Percentiles rank a stretch among this genome's conserved stretches.
These are phyloP conservation scores for Echinosophora koreensis DNA, from an alignment of 306 rosid species.

Conservation along the genomic window DNA sequence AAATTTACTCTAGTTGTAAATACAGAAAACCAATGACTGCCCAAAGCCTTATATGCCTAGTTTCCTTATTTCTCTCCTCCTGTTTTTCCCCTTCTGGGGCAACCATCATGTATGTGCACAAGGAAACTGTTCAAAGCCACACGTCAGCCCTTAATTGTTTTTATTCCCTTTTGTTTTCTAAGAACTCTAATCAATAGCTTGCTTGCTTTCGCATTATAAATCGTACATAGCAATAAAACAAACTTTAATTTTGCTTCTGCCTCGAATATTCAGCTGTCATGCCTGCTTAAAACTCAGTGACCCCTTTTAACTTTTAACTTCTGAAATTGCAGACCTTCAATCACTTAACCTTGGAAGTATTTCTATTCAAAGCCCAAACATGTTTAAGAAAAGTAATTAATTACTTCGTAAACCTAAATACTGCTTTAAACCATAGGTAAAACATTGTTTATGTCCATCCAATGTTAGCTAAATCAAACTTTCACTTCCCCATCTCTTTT, in stretches of 20 bases:
- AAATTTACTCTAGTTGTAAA: not conserved
- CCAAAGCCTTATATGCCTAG: not conserved
- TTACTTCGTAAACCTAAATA: not conserved
- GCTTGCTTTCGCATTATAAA: constrained; percentile 9
- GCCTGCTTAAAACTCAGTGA: not conserved
- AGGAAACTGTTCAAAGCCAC: constrained; percentile 1
- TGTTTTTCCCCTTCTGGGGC: not conserved
- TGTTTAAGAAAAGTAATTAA: no score
- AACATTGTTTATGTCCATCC: no score
- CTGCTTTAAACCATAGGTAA: not conserved
- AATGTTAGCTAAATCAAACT: no score
- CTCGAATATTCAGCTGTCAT: not conserved
- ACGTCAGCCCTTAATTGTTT: not conserved
- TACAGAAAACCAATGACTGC: not conserved
- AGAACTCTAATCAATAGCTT: not conserved
- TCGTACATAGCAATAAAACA: not conserved
- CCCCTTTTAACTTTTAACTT: not conserved
- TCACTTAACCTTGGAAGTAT: not conserved
- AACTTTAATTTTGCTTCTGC: not conserved
- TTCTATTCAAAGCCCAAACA: not conserved
- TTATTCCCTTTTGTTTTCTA: not conserved
- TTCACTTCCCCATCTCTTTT: no score
- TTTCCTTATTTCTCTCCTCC: constrained; percentile 6
- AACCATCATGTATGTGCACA: not conserved
- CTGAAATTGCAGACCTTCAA: not conserved